Evolutionary conservation across 2,329 filamentous ascomycete genomes (phyloP).

Genomic region (Sordariomycetes sp.): DNA sequence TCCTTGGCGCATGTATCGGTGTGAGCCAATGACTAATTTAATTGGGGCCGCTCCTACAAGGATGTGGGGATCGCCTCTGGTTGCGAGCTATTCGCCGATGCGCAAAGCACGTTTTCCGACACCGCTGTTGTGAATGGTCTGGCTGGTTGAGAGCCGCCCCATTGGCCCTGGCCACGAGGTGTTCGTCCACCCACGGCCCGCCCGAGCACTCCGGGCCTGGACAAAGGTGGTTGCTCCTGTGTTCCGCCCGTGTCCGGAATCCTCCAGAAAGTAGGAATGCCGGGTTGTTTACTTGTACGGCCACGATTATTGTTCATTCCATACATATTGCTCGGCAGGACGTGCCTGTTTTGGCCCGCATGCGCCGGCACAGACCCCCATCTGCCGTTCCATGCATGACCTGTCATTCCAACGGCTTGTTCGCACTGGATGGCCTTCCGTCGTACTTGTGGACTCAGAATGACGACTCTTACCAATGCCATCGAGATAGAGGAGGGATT

Average conservation of each 20-base stretch:
- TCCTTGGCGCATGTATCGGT: not conserved
- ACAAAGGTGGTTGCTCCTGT: too few relatives aligned
- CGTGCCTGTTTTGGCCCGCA: conserved; percentile 1
- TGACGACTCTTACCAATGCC: not conserved
- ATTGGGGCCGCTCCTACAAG: too few relatives aligned
- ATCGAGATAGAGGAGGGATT: not conserved
- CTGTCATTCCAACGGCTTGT: not conserved
- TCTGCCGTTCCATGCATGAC: not conserved
- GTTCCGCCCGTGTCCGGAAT: too few relatives aligned
- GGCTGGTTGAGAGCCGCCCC: not conserved
- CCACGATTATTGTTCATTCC: not conserved
- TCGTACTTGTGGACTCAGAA: not conserved
- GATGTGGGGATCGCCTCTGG: not conserved
- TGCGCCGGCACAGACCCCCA: not conserved
- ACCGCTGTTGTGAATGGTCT: not conserved
- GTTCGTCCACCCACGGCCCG: not conserved
- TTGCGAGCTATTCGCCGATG: not conserved
- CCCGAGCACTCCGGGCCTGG: too few relatives aligned
- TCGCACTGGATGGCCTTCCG: not conserved
- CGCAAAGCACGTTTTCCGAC: not conserved
- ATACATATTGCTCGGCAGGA: not conserved
- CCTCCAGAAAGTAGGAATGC: too few relatives aligned
- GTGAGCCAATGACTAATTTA: not conserved
- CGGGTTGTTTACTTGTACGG: too few relatives aligned
- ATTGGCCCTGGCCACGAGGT: not conserved